These are phyloP conservation scores for Ustilago xerochloae DNA, from an alignment of 1,284 basidiomycete genomes.

Conservation along the genomic window DNA sequence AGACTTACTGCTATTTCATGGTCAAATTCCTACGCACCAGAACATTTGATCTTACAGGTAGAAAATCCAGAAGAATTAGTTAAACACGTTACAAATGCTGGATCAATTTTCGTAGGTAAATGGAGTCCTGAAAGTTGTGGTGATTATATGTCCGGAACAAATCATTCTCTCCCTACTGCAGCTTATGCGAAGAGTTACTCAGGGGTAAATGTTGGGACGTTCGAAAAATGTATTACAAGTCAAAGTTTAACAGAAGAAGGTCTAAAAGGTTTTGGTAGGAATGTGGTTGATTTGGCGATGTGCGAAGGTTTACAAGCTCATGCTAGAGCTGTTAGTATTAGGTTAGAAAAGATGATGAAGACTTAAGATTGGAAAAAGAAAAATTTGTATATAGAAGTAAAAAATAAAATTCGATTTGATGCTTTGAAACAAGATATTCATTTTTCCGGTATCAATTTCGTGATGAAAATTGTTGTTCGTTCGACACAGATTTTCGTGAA, in stretches of 20 bases:
- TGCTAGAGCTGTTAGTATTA: slow-evolving; percentile 72
- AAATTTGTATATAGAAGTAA: not conserved
- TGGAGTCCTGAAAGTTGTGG: slow-evolving; percentile 86
- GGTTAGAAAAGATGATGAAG: slow-evolving; percentile 50
- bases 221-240: slow-evolving; percentile 98
- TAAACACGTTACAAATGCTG: slow-evolving; percentile 71
- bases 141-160: slow-evolving; percentile 98
- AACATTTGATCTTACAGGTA: slow-evolving; percentile 72
- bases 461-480: too few species aligned
- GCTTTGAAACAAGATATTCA: too few species aligned
- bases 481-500: too few species aligned
- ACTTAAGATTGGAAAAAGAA: not conserved
- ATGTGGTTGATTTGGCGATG: slow-evolving; percentile 89
- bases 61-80: slow-evolving; percentile 52
- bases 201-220: slow-evolving; percentile 95
- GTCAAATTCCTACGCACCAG: slow-evolving; percentile 91
- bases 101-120: slow-evolving; percentile 90
- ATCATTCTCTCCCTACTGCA: slow-evolving; percentile 79
- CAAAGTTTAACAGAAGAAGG: slow-evolving; percentile 88
- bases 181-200: slow-evolving; percentile 97
- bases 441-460: too few species aligned
- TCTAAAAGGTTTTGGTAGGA: slow-evolving; percentile 82
- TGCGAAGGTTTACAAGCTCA: slow-evolving; percentile 95
- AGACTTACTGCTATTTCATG: slow-evolving; percentile 84
- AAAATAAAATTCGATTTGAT: not conserved